These are phyloP conservation scores for Myriosclerotinia duriaeana DNA, from an alignment of 2,329 filamentous ascomycete genomes.

Conservation along the genomic window DNA sequence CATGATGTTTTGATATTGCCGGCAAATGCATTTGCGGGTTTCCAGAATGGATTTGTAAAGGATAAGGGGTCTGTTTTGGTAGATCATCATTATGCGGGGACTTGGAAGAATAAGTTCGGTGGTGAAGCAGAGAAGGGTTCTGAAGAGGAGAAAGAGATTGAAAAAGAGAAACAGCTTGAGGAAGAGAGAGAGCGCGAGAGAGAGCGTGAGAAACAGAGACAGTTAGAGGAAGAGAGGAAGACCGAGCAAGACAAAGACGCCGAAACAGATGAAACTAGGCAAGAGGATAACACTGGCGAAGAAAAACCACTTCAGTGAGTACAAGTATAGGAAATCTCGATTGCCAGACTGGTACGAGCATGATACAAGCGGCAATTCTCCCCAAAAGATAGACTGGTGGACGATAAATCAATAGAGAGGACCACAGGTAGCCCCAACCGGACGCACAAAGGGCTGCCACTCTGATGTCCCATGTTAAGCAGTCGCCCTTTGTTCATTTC, in stretches of 20 bases:
- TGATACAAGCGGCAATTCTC: not conserved
- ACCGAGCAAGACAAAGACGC: too few relatives aligned
- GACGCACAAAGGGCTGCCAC: too few relatives aligned
- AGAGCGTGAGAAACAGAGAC: not conserved
- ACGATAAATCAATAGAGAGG: not conserved
- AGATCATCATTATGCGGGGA: constrained; percentile 15
- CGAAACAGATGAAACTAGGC: too few relatives aligned
- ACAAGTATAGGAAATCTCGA: not conserved
- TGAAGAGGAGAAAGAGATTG: constrained; percentile 7
- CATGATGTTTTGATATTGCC: constrained; percentile 13
- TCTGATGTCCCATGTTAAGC: too few relatives aligned
- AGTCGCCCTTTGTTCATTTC: too few relatives aligned
- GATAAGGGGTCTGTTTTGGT: not conserved
- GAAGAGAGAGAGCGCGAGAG: not conserved
- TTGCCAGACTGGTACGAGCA: not conserved
- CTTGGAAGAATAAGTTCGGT: constrained; percentile 14
- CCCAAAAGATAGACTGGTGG: too few relatives aligned
- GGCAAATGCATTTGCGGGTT: not conserved
- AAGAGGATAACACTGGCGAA: not conserved
- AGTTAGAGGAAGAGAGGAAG: too few relatives aligned
- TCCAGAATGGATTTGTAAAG: constrained; percentile 6
- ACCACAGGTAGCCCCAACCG: not conserved
- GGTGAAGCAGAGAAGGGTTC: constrained; percentile 9
- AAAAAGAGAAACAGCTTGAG: not conserved
- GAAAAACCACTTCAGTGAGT: not conserved